Base-by-base conservation (phyloP, 2,329 filamentous ascomycete species). In the Escovopsis sp. region DNA sequence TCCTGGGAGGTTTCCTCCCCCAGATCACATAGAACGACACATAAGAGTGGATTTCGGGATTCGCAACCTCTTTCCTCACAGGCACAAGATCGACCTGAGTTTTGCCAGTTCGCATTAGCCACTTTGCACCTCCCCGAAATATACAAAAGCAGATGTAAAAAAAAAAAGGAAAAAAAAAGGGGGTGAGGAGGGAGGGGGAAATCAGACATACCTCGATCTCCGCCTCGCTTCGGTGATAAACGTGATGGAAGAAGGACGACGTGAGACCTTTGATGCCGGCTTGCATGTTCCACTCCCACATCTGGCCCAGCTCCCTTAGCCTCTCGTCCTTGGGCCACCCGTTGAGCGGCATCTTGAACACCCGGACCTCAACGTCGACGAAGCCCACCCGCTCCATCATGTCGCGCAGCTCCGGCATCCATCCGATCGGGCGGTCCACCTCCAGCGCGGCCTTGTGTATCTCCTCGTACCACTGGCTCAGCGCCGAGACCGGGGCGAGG, bases 311-410 rank as follows among this genome's bases (percentile, higher is more conserved):
- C 12, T 60, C 54, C 44, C 61, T 65, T 34, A 62, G 51, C 15
- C 47, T 45, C 28, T 55, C 53, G 32, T 66, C 55, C 42, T 61
- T 63, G 1, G 70, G 57, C 72, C 71, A 75, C 4, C 56, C 54
- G 25, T 68, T 71, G 32, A 67, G 55, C 0, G 71, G 71, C 27
- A 73, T 54, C 47, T 67, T 72, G 49, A 67, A 69, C 2, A 67
- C 46, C 16, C 53, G 55, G 46, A 74, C 60, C 21, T 63, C 58
- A 11, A 75, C 60, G 35, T 74, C 66, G 6, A 68, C 61, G 41
- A 75, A 75, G 0, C 71, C 71, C 2, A 61, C 66, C 18, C 64
- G 59, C 31, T 58, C 47, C 41, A 60, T 62, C 29, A 58, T 53
- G 14, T 53, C 45, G 36, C 53, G 56, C 9, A 62, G 48, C 46